Conservation (phyloP, 305 asterid species). For the Solanum chacoense region DNA sequence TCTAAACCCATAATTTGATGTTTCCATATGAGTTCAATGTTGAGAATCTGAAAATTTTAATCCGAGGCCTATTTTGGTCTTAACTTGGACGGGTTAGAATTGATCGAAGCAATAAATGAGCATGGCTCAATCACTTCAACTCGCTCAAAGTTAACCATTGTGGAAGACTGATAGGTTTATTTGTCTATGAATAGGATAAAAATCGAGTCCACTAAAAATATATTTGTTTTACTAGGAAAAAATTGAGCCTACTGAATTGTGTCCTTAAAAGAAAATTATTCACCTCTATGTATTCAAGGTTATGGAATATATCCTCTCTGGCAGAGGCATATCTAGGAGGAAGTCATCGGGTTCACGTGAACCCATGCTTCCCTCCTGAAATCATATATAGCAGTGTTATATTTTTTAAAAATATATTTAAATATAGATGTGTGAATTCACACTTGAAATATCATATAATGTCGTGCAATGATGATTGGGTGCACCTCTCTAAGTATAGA, state of each 20-base stretch:
- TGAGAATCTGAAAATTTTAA: constrained; percentile 28
- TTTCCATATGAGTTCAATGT: neutral
- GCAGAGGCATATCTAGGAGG: too few species aligned
- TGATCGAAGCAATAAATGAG: neutral
- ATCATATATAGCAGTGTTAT: too few species aligned
- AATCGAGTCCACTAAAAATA: neutral
- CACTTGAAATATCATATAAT: too few species aligned
- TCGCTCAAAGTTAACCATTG: neutral
- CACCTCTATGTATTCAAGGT: neutral
- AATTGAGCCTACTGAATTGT: neutral
- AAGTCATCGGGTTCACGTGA: too few species aligned
- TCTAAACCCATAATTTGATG: neutral
- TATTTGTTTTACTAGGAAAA: neutral
- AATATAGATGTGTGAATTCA: too few species aligned
- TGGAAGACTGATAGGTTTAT: neutral
- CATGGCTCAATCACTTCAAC: neutral
- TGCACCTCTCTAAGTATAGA: too few species aligned
- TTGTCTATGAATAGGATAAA: neutral
- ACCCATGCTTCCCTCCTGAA: too few species aligned
- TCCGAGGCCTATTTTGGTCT: constrained; percentile 10
- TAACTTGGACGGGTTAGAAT: neutral
- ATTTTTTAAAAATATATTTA: too few species aligned
- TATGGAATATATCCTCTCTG: neutral
- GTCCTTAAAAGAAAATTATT: too few species aligned
- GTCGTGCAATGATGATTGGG: too few species aligned